Evolutionary conservation across 116 monocot genomes (phyloP), one percentile per base, ranked within the genome.

Genomic region (Cymodocea nodosa): DNA sequence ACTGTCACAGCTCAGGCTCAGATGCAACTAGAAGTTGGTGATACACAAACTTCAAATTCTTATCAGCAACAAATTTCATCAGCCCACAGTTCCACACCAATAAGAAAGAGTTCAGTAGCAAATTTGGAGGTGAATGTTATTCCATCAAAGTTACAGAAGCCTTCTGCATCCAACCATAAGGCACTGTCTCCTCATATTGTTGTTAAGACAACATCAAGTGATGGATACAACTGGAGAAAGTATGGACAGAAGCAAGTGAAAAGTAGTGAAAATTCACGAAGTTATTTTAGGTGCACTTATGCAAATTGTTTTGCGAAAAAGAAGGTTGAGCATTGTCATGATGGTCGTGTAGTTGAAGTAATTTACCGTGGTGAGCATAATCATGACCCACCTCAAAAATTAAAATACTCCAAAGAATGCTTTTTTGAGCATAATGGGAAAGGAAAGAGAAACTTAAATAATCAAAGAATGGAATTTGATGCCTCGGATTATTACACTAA

Each of bases 1-100:
- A 80, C 80, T 56, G 89, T 87, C 63, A 94, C 94, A 50, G 86
- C 89, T 67, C 94, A 89, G 67, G 84, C 94, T 60, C 94, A 87
- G 63, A 67, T 89, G 74, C 84, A 89, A 52, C 70, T 82, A 37
- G 82, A 84, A 51, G 70, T 81, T 49, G 71, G 74, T 68, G 62
- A 70, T 61, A 62, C 75, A 25, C 68, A 76, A 49, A 51, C 75
- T 58, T 55, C 63, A 14, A 63, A 34, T 67, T 60, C 77, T 40
- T 70, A 65, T 49, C 48, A 48, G 23, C 74, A 68, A 8, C 48
- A 68, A 53, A 50, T 73, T 18, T 49, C 67, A 65, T 62, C 69
- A 35, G 22, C 61, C 4, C 56, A 74, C 51, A 65, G 67, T 52
- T 72, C 80, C 57, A 7, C 62, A 35, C 74, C 84, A 52, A 52